These are phyloP conservation scores for Lichtheimia corymbifera DNA, from an alignment of 371 early-diverging fungal genomes.

Conservation along the genomic window DNA sequence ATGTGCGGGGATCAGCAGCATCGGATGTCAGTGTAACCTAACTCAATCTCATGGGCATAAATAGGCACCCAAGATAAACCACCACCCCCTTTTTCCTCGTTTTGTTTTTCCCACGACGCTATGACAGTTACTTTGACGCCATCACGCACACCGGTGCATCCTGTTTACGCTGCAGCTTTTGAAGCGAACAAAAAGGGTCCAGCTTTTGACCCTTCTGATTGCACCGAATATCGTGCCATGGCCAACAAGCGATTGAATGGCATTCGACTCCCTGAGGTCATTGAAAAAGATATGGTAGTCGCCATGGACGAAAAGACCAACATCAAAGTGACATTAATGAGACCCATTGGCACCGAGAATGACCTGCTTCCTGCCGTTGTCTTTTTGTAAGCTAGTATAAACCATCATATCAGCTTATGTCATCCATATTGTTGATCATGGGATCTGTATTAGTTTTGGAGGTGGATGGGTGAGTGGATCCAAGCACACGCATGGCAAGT, in stretches of 20 bases:
- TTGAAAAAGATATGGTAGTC: conserved; percentile 6
- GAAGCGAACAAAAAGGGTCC: conserved; percentile 8
- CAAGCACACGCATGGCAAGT: conserved; percentile 12
- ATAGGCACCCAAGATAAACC: too few relatives aligned
- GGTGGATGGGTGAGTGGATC: conserved; percentile 24
- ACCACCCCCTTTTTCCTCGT: too few relatives aligned
- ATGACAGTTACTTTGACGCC: too few relatives aligned
- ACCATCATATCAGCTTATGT: too few relatives aligned
- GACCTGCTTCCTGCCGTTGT: conserved; percentile 12
- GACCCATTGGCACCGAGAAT: conserved; percentile 14
- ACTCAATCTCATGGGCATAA: too few relatives aligned
- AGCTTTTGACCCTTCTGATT: not conserved
- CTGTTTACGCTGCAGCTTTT: conserved; percentile 12
- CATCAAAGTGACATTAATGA: not conserved
- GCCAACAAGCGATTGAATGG: conserved; percentile 4
- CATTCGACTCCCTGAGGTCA: conserved; percentile 4
- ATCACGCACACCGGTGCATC: conserved; percentile 9
- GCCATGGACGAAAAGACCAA: not conserved
- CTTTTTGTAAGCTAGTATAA: conserved; percentile 10
- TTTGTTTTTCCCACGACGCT: too few relatives aligned
- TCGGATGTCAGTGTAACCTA: too few relatives aligned
- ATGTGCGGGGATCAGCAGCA: too few relatives aligned
- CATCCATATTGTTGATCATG: too few relatives aligned
- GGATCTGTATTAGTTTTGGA: conserved; percentile 8
- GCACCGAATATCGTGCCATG: not conserved